A percentile compares a stretch with the other conserved stretches of the same genome.
phyloP scores from a whole-genome alignment of 257 asterid genomes.

The Solanum bulbocastanum region DNA sequence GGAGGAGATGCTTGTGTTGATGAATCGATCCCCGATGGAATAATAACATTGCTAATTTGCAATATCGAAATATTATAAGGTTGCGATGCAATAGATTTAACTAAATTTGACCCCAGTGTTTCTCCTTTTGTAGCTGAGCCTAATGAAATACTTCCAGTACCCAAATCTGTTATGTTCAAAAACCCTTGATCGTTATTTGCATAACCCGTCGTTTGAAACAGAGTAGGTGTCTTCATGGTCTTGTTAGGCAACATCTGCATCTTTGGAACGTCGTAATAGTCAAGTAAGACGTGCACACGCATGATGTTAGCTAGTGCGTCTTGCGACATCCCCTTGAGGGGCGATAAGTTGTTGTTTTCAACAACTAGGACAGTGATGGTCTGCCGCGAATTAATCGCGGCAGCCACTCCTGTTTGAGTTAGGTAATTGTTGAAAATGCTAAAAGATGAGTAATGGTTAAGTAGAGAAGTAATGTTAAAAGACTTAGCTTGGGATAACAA shows the following conservation, averaged over 20 bases:
- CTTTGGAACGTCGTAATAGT: constrained; percentile 38
- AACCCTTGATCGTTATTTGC: constrained; percentile 45
- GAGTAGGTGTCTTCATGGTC: constrained; percentile 26
- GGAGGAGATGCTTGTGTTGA: neutral
- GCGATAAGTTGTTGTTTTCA: constrained; percentile 24
- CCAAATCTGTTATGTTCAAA: constrained; percentile 22
- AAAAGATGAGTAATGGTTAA: constrained; percentile 30
- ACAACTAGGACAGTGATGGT: constrained; percentile 47
- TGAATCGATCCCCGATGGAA: constrained; percentile 36
- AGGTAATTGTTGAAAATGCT: constrained; percentile 49
- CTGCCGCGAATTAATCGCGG: constrained; percentile 28
- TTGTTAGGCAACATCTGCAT: constrained; percentile 14
- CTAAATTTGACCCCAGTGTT: constrained; percentile 18
- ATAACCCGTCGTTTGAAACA: constrained; percentile 37
- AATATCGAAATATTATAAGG: constrained; percentile 44
- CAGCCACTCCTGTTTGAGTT: constrained; percentile 32
- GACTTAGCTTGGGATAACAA: constrained; percentile 20
- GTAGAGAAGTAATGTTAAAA: constrained; percentile 44
- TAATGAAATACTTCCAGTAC: constrained; percentile 8
- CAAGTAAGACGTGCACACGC: constrained; percentile 47
- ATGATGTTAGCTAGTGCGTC: constrained; percentile 18
- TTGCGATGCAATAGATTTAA: constrained; percentile 20
- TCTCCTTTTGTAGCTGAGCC: constrained; percentile 40
- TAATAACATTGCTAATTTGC: constrained; percentile 36
- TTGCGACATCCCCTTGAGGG: constrained; percentile 15